Base-by-base conservation (phyloP, 495 filamentous ascomycete species). In the Podospora comata region DNA sequence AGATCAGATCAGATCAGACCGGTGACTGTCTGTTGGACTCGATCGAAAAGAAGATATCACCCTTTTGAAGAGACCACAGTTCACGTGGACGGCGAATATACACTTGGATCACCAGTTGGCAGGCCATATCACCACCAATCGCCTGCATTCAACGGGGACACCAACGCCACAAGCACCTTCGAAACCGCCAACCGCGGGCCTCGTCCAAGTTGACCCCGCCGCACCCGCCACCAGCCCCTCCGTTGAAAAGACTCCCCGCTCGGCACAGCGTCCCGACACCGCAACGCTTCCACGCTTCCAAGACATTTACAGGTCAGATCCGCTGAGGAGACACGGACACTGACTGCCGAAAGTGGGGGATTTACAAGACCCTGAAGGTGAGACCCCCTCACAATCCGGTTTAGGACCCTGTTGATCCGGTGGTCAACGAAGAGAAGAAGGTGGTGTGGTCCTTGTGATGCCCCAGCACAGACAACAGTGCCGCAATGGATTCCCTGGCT, bases 51-150 rank as follows among this genome's bases (percentile, higher is more conserved):
- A 48, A 65, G 28, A 27, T 19, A 19, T 55, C 60, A 63, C 62
- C 66, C n/a, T 59, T 26, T 16, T 28, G n/a, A 0, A n/a, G 48
- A 39, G 44, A 28, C 19, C 28, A 18, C 32, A 27, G 39, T 27
- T 68, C 71, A 78, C 77, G 75, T 74, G 74, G 66, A 74, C 62
- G 6, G 7, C 53, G 61, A 67, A 62, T 64, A 72, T 76, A 71
- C 72, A 75, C 60, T 68, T 62, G 57, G 55, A 61, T 70, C 73
- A 71, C 76, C 72, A 70, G 67, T 61, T 60, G 65, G 65, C 73
- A 63, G 26, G 19, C 7, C 7, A 26, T 62, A 53, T 4, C 69
- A 59, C 53, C 59, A 54, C 68, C 69, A 68, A 74, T 71, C 70
- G 67, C 66, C 44, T 54, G 55, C 39, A 57, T 53, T 66, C 59